phyloP scores from a whole-genome alignment of 148 eudicot species.

The Bassia scoparia region DNA sequence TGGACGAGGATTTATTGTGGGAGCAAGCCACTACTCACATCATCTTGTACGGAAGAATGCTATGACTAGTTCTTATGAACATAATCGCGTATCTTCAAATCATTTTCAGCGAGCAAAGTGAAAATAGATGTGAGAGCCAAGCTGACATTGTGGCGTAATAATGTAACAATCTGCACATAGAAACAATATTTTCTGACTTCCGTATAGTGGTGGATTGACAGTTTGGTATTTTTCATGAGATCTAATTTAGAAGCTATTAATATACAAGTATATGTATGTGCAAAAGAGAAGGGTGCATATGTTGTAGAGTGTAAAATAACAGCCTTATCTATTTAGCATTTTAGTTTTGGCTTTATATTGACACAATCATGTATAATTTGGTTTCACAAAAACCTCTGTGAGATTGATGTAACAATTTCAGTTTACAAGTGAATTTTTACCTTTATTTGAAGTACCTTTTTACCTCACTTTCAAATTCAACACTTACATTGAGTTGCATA shows the following conservation, averaged over 20 bases:
- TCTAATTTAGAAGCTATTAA: too few species aligned
- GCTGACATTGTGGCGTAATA: slow-evolving; percentile 2
- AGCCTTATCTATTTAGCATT: neutral
- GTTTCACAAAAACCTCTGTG: neutral
- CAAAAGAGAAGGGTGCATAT: neutral
- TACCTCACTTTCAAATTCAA: neutral
- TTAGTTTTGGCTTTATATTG: neutral
- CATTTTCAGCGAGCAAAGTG: slow-evolving; percentile 2
- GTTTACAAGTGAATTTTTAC: neutral
- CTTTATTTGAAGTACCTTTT: neutral
- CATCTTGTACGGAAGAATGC: slow-evolving; percentile 1
- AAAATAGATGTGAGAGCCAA: slow-evolving; percentile 17
- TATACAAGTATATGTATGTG: neutral
- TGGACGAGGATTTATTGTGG: slow-evolving; percentile 44
- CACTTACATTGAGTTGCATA: too few species aligned
- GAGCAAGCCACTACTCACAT: neutral
- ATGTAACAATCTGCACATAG: slow-evolving; percentile 19
- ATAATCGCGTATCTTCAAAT: slow-evolving; percentile 13
- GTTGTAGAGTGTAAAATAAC: neutral
- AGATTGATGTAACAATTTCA: neutral
- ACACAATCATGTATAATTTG: neutral
- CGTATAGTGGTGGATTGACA: neutral
- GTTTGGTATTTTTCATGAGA: neutral
- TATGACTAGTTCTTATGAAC: neutral
- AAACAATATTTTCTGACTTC: slow-evolving; percentile 1